These are phyloP conservation scores for Nepenthes alata DNA, from an alignment of 179 eudicot genomes.

Conservation along the genomic window DNA sequence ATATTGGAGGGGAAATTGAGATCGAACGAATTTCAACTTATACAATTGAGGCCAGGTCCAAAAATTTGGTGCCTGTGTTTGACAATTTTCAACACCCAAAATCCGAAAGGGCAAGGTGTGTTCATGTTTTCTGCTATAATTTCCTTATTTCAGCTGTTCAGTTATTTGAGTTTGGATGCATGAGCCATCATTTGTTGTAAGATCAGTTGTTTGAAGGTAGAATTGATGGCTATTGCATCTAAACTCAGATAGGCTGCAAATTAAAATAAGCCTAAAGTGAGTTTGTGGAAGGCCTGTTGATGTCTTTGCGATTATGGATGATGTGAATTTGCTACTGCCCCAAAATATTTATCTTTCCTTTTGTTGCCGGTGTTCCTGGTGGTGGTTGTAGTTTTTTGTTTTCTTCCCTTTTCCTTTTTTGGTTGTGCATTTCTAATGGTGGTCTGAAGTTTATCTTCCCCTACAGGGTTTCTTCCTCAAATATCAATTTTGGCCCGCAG, in stretches of 20 bases:
- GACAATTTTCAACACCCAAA: constrained; percentile 42
- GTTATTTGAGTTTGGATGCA: not conserved
- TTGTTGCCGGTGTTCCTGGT: not conserved
- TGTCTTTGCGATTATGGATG: too few relatives aligned
- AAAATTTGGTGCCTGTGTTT: constrained; percentile 53
- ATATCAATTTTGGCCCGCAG: constrained; percentile 17
- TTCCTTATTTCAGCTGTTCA: not conserved
- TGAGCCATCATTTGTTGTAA: not conserved
- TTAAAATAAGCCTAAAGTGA: too few relatives aligned
- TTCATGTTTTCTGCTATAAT: not conserved
- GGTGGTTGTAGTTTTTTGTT: not conserved
- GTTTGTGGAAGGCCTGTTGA: too few relatives aligned
- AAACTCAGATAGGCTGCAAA: too few relatives aligned
- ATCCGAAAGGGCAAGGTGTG: constrained; percentile 40
- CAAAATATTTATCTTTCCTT: too few relatives aligned
- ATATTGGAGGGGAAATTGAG: constrained; percentile 49
- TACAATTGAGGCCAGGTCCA: constrained; percentile 51
- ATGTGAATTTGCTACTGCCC: too few relatives aligned
- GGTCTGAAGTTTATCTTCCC: not conserved
- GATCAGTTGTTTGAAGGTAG: not conserved
- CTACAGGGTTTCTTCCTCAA: constrained; percentile 25
- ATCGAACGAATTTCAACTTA: constrained; percentile 48
- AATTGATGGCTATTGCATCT: too few relatives aligned
- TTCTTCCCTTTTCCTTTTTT: not conserved
- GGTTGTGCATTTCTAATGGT: not conserved